Conservation (phyloP, 2,329 filamentous ascomycete species). For the Parastagonospora nodorum region DNA sequence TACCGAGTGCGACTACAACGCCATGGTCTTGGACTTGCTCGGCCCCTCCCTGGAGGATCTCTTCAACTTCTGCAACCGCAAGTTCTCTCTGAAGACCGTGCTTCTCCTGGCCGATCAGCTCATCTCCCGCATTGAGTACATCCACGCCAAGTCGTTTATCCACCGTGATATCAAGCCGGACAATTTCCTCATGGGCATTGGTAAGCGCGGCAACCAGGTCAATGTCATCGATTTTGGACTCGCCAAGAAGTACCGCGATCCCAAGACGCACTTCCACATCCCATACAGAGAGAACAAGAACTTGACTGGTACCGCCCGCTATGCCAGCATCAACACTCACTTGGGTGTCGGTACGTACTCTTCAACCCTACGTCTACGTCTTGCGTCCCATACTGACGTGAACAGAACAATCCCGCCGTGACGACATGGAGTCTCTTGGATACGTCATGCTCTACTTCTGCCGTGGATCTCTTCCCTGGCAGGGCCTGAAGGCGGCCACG, state of each 20-base stretch:
- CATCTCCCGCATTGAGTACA: slow-evolving; percentile 99
- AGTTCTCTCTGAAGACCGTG: slow-evolving; percentile 98
- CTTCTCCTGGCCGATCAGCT: slow-evolving; percentile 95
- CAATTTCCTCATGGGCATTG: slow-evolving; percentile 99
- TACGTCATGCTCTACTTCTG: slow-evolving; percentile 99
- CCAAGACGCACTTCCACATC: slow-evolving; percentile 99
- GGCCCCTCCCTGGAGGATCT: slow-evolving; percentile 95
- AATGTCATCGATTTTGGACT: slow-evolving; percentile 99
- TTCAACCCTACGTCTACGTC: neutral
- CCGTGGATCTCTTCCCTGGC: slow-evolving; percentile 97
- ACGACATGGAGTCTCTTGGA: slow-evolving; percentile 98
- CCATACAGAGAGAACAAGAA: slow-evolving; percentile 99
- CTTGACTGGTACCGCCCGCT: slow-evolving; percentile 96
- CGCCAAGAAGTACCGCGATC: slow-evolving; percentile 99
- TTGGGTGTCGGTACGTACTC: slow-evolving; percentile 78
- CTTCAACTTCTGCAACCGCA: slow-evolving; percentile 99
- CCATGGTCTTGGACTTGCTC: slow-evolving; percentile 97
- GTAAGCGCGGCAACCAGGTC: slow-evolving; percentile 98
- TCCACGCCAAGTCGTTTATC: slow-evolving; percentile 99
- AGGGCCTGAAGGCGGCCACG: slow-evolving; percentile 96
- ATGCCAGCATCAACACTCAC: slow-evolving; percentile 98
- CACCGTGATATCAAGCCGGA: slow-evolving; percentile 99
- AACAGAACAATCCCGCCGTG: slow-evolving; percentile 93
- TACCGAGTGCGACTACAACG: slow-evolving; percentile 99
- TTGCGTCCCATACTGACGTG: slow-evolving; percentile 16